Evolutionary conservation across 2,329 filamentous ascomycete genomes (phyloP), one percentile per base, ranked within the genome.

Genomic region (Beauveria asiatica): DNA sequence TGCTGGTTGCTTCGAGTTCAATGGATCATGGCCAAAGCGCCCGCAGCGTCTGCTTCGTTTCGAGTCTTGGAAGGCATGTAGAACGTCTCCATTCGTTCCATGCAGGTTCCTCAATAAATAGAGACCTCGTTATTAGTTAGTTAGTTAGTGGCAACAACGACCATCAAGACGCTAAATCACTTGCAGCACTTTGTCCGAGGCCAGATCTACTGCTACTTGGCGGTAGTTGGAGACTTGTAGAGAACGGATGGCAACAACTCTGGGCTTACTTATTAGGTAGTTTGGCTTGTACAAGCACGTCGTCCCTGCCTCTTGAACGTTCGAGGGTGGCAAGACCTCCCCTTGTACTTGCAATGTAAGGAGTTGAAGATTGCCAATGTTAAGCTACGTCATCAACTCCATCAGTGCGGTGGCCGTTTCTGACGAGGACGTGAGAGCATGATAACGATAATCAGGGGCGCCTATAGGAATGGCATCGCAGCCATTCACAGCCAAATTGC

Each of bases 51-150:
- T 37, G 33, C 41, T 46, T 42, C 23, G n/a, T 49, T 37, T 52
- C n/a, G n/a, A 56, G 25, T 17, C 19, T 23, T 50, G 30, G 48
- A 59, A 59, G 55, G 41, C 54, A 25, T 53, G 23, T 62, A 55
- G 62, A 62, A 60, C 37, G 42, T 39, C 54, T 56, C 61, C 63
- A 62, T 63, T 62, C 50, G 57, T 64, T 64, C 63, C 54, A 61
- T 62, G 25, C 51, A 59, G 53, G 51, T 41, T 59, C 57, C 39
- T 49, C 13, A 3, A n/a, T n/a, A n/a, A n/a, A n/a, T n/a, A n/a
- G n/a, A n/a, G n/a, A n/a, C n/a, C n/a, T n/a, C n/a, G n/a, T 50
- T 5, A 46, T 5, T 16, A 13, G n/a, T n/a, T n/a, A n/a, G n/a
- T n/a, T n/a, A n/a, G n/a, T 23, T 23, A 51, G 48, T 27, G 48